These are phyloP conservation scores for Strobilomyces confusus DNA, from an alignment of 768 basidiomycete genomes.

Conservation along the genomic window DNA sequence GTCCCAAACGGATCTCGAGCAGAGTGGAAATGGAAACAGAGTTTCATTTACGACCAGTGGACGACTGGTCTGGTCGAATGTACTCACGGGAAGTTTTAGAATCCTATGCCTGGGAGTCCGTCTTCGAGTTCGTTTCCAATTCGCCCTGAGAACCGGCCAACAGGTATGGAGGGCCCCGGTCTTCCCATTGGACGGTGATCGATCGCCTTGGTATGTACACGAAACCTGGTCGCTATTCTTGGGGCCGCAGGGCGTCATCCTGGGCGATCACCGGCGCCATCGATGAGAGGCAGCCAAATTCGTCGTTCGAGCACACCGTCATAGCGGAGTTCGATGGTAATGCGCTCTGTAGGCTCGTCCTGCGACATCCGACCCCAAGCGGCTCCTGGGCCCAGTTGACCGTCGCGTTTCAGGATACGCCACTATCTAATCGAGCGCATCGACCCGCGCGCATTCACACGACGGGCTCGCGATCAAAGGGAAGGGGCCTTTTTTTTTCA, in stretches of 20 bases:
- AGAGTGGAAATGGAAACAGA: slow-evolving; percentile 15
- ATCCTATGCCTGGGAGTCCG: slow-evolving; percentile 22
- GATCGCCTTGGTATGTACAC: slow-evolving; percentile 4
- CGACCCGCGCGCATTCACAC: slow-evolving; percentile 19
- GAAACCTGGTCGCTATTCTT: slow-evolving; percentile 10
- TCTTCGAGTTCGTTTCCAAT: slow-evolving; percentile 5
- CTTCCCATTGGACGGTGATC: slow-evolving; percentile 5
- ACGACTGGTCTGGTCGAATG: slow-evolving; percentile 1
- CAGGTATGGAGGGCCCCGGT: neutral
- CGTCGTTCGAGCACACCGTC: neutral
- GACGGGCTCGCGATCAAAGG: slow-evolving; percentile 8
- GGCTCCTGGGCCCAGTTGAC: neutral
- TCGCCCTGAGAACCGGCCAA: slow-evolving; percentile 19
- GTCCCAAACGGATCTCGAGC: neutral
- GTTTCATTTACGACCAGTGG: slow-evolving; percentile 15
- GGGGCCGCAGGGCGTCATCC: neutral
- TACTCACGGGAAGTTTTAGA: slow-evolving; percentile 18
- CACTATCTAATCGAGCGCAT: slow-evolving; percentile 10
- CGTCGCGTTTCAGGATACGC: slow-evolving; percentile 11
- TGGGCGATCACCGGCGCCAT: slow-evolving; percentile 10
- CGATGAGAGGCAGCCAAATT: neutral
- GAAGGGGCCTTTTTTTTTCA: slow-evolving; percentile 11
- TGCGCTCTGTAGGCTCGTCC: neutral
- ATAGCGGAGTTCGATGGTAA: slow-evolving; percentile 6
- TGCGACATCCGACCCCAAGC: slow-evolving; percentile 1